Base-by-base conservation (phyloP, 768 basidiomycete genomes). In the Leccinum pellstonianum region DNA sequence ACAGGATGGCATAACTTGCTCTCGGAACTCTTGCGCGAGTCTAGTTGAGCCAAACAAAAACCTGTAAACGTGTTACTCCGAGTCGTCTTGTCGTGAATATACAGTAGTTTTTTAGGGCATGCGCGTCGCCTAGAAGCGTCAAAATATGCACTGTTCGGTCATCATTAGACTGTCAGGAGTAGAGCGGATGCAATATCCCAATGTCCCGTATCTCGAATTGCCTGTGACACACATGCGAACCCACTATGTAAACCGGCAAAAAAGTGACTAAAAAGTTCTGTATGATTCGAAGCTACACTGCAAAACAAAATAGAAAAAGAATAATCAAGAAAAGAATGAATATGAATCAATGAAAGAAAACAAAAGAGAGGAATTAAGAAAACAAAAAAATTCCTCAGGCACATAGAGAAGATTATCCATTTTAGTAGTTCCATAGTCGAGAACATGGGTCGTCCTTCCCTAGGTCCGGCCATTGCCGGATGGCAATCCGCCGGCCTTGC, bases 271-370 rank as follows among this genome's bases (percentile, higher is more conserved):
- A 69, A 70, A 57, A 46, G 31, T 62, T 60, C 49, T 51, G 61
- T 67, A 72, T 37, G 59, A 63, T 48, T 50, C 61, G 56, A 63
- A 23, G 6, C 55, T 62, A 68, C 15, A 57, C 31, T 57, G 69
- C 64, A 70, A 67, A 71, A 71, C 60, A 67, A 66, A 59, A 70
- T 73, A 72, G 68, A 73, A 74, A 68, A 63, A 57, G 66, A 71
- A 64, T 69, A 62, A 69, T 74, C 67, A 70, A 62, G 55, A 47
- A 61, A 62, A 31, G 52, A 52, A 33, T 15, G 14, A 19, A 37
- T 38, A 37, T 17, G 25, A n/a, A 23, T 51, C 29, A 51, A 29
- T 21, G 43, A 47, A 52, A 48, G 55, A 43, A 43, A n/a, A 43
- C n/a, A 43, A 41, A 41, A 41, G 38, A n/a, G 41, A 10, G 15